Evolutionary conservation across 2,329 filamentous ascomycete genomes (phyloP), one percentile per base, ranked within the genome.

Genomic region (Aspergillus fumigatus): DNA sequence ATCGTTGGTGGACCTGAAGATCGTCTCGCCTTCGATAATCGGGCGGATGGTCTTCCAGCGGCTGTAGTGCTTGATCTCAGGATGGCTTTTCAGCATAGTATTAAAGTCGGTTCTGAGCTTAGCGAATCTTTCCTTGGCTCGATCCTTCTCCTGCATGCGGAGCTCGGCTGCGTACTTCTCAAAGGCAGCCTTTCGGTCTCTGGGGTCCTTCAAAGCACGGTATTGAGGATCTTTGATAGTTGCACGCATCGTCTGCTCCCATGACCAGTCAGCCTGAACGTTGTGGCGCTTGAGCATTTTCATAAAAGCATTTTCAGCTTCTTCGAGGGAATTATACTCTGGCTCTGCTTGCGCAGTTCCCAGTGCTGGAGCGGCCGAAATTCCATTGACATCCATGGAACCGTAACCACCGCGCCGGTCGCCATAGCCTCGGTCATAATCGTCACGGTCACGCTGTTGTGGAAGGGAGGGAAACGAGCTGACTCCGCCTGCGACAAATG

Each of bases 11-110:
- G 92, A 93, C 66, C 92, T 88, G 78, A 97, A 99, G 58, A 96
- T 94, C 50, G 91, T 94, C 79, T 99, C 94, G 51, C 89, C 89
- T 75, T 97, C 91, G 60, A 99, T 91, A 62, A 97, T 95, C 9
- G 92, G 91, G 51, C 90, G 87, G 53, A 93, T 94, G 17, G 91
- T 97, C 82, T 92, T 96, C 94, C 94, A 99, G 59, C 92, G 88
- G 45, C 93, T 97, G 74, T 95, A 97, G 73, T 97, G 86, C 74
- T 92, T 94, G 75, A 99, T 97, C 75, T 99, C 94, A 59, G 92
- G 92, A 73, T 99, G 93, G 63, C 92, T 92, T 76, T 88, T 91
- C 64, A 99, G 83, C 94, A 99, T 99, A 54, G 88, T 92, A 65
- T 89, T 88, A 75, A 99, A 99, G 80, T 97, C 94, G 74, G 89